phyloP scores from a whole-genome alignment of 116 monocot genomes.

The Iris pallida region DNA sequence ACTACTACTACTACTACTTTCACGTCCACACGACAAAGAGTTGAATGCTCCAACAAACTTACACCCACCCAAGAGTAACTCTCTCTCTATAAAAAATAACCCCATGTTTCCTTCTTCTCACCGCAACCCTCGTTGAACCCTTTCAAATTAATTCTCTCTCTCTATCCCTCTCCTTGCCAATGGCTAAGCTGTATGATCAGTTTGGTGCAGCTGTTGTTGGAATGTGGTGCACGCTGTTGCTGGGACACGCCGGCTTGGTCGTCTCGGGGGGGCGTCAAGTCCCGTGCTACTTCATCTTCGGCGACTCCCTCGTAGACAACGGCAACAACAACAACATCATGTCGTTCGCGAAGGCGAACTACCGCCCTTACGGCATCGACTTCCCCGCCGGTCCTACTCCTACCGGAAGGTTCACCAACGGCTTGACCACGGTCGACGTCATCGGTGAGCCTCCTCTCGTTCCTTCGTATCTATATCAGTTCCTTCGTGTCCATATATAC shows the following conservation, averaged over 20 bases:
- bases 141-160: neutral
- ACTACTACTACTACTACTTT: too few relatives aligned
- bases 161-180: neutral
- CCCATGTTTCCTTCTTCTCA: constrained; percentile 5
- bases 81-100: constrained; percentile 7
- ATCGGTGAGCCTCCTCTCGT: constrained; percentile 1
- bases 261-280: constrained; percentile 44
- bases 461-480: too few relatives aligned
- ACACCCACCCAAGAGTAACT: too few relatives aligned
- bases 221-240: neutral
- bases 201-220: neutral
- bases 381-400: constrained; percentile 61
- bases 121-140: neutral
- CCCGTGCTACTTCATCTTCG: constrained; percentile 85
- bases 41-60: too few relatives aligned
- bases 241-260: constrained; percentile 4
- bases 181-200: neutral
- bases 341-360: constrained; percentile 74
- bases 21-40: too few relatives aligned
- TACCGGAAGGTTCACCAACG: constrained; percentile 44
- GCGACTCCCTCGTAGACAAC: constrained; percentile 88
- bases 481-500: too few relatives aligned
- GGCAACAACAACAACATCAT: constrained; percentile 85
- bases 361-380: constrained; percentile 83
- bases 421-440: constrained; percentile 14